Base-by-base conservation (phyloP, 306 rosid genomes). In the Gastrolobium villosum region DNA sequence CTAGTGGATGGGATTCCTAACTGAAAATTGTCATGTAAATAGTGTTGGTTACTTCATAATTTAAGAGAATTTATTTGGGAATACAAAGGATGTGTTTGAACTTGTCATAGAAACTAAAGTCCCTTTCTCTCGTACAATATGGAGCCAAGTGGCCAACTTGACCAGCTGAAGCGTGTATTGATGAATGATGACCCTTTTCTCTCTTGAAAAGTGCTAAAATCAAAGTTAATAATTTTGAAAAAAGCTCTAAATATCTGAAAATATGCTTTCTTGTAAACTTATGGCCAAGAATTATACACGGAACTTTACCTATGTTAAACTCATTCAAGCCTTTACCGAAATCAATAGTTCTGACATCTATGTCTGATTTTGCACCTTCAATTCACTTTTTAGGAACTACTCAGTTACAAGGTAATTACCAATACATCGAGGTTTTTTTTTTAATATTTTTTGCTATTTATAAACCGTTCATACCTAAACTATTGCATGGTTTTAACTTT, bases 81-180 rank as follows among this genome's bases (percentile, higher is more conserved):
- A 61, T 32, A 13, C 35, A 62, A 45, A 44, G 61, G 5, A 62
- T 62, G 20, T 74, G 41, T 48, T 15, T 10, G 14, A 63, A 48
- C 1, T 34, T 41, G 59, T 65, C 59, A n/a, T 3, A 35, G 71
- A 35, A 46, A 46, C 49, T 49, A 48, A 50, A 48, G 35, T 15
- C 43, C 5, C 32, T 52, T 64, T 52, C 8, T 76, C 7, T 63
- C 62, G 5, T 5, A 48, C 35, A 4, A 35, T 48, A 11, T 9
- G 63, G 63, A 6, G 73, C 73, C 65, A 37, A 45, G 55, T 76
- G 32, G 26, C 65, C 65, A 30, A 50, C 40, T 49, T 49, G 80
- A 39, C 37, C 64, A 3, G 64, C 56, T 37, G 52, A 10, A 28
- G 13, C 36, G 39, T 45, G 65, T 41, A 40, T 43, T 59, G 9